Percentiles rank a stretch among this genome's conserved stretches.
These are phyloP conservation scores for Ceratocystis smalleyi DNA, from an alignment of 2,329 filamentous ascomycete species.

Conservation along the genomic window DNA sequence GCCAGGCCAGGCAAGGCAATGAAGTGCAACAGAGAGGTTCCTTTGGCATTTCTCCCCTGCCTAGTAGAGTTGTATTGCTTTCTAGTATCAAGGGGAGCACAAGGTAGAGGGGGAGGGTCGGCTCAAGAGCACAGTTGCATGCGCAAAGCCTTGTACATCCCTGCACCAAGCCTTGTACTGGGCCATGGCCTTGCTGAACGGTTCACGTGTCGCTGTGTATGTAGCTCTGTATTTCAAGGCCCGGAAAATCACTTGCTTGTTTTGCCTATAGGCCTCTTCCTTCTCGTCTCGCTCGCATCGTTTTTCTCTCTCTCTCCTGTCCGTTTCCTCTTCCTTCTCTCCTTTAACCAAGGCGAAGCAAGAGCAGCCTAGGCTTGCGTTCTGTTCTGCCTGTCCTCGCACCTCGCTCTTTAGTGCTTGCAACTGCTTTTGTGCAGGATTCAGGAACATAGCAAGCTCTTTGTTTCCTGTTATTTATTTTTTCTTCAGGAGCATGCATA, in stretches of 20 bases:
- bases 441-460: not conserved
- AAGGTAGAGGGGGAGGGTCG: no score
- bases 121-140: no score
- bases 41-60: not conserved
- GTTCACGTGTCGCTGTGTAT: not conserved
- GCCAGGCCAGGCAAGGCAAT: not conserved
- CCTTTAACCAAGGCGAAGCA: not conserved
- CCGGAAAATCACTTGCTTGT: not conserved
- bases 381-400: not conserved
- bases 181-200: not conserved
- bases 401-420: not conserved
- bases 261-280: not conserved
- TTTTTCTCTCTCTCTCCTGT: no score
- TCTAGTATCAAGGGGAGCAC: not conserved
- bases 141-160: not conserved
- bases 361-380: not conserved
- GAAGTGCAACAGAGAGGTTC: not conserved
- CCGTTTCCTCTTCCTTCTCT: not conserved
- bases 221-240: not conserved
- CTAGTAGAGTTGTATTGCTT: not conserved
- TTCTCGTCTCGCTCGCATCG: not conserved
- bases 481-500: constrained; percentile 4
- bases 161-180: not conserved
- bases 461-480: not conserved
- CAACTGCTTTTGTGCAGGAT: not conserved